phyloP scores from a whole-genome alignment of 345 rosid genomes.

The Acer yangbiense region DNA sequence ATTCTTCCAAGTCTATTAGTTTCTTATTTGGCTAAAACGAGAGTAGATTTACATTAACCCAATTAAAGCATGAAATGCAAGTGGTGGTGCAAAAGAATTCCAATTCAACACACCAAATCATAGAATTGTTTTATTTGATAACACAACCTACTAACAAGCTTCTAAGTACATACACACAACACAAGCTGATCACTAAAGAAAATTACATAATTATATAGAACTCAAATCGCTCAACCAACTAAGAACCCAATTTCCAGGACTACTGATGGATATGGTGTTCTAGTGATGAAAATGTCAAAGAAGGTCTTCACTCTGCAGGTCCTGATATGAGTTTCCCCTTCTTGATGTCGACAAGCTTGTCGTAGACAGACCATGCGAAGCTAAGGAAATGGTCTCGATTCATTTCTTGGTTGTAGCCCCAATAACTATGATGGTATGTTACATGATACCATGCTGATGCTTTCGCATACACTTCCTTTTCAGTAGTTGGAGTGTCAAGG shows the following conservation, averaged over 20 bases:
- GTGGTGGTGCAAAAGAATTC: neutral
- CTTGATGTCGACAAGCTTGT: conserved; percentile 36
- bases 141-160: neutral
- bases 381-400: conserved; percentile 43
- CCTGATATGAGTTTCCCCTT: conserved; percentile 1
- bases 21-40: too few species aligned
- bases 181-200: neutral
- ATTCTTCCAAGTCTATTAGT: too few species aligned
- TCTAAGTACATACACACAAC: neutral
- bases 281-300: neutral
- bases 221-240: conserved; percentile 11
- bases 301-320: neutral
- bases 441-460: conserved; percentile 60
- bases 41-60: neutral
- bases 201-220: neutral
- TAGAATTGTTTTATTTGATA: neutral
- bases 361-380: conserved; percentile 49
- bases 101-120: neutral
- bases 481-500: neutral
- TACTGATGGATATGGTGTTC: neutral
- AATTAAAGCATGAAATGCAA: neutral
- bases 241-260: neutral
- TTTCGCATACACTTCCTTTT: conserved; percentile 34
- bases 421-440: conserved; percentile 42
- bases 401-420: conserved; percentile 41